Conservation (phyloP, 2,329 filamentous ascomycete genomes). For the Trichoderma koningiopsis region DNA sequence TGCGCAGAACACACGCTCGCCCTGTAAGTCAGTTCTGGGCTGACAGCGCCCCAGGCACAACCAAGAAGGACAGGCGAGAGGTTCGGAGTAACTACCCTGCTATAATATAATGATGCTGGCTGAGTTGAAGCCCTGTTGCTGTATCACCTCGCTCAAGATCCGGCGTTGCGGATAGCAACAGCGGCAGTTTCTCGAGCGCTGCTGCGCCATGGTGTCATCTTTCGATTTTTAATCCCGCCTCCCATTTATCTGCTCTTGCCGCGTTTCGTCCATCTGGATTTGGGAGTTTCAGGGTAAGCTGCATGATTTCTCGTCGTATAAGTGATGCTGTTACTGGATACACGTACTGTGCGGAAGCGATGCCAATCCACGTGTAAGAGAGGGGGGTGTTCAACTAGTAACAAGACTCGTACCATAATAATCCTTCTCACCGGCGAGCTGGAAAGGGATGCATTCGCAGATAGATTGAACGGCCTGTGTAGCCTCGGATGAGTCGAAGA, state of each 20-base stretch:
- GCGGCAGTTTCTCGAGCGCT: neutral
- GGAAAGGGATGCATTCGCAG: neutral
- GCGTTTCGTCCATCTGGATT: neutral
- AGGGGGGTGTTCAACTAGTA: neutral
- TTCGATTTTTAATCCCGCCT: neutral
- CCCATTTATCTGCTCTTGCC: neutral
- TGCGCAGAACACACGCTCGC: neutral
- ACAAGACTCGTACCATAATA: neutral
- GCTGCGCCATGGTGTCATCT: slow-evolving; percentile 5
- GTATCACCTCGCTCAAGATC: neutral
- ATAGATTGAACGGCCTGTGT: neutral
- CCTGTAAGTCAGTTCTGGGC: neutral
- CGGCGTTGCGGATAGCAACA: neutral
- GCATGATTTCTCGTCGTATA: neutral
- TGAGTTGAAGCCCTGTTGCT: neutral
- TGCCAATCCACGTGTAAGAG: too few relatives aligned
- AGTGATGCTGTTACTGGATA: neutral
- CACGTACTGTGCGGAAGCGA: neutral
- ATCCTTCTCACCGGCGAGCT: neutral
- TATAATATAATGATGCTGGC: neutral
- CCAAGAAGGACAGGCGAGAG: neutral
- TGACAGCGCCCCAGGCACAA: neutral
- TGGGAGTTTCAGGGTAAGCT: neutral
- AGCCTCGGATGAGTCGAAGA: neutral
- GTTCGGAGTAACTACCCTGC: neutral